Base-by-base conservation (phyloP, 768 basidiomycete species). In the Mycena indigotica region DNA sequence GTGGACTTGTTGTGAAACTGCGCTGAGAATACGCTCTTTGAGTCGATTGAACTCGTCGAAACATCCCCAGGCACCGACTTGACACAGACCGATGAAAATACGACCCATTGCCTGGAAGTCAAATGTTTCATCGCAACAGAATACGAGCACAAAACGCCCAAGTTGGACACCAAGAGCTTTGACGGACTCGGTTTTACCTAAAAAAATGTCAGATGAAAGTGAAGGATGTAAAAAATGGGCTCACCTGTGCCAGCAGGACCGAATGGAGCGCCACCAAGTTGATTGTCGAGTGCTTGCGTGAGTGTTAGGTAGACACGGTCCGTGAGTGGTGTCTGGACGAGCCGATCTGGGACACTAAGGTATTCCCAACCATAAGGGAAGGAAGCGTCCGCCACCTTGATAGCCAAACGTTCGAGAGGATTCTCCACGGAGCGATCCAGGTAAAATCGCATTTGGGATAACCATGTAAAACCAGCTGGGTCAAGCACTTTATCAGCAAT, bases 51-150 rank as follows among this genome's bases (percentile, higher is more conserved):
- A 96, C 74, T 97, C 95, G 70, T 97, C 95, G 73, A 95, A 95
- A 68, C 92, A 95, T 13, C 97, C 97, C 97, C 97, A 99, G 0
- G 97, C 97, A 28, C 97, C 97, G 30, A 98, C 97, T 79, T 97
- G 95, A 75, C 97, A 99, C 13, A 99, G 84, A 51, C 97, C 97
- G 66, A 98, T 88, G 70, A 99, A 99, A 65, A 99, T 98, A 61
- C 97, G 91, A 61, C 97, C 97, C 97, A 99, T 98, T 1, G 97
- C 97, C 71, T 98, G 95, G 80, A 98, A 98, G 73, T 99, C 97
- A 73, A 99, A 98, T 0, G 93, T 97, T 72, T 99, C 97, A 73
- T 99, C 97, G 68, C 97, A 99, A 70, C 97, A 98, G 77, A 99
- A 99, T n/a, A 99, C 97, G 48, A 99, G 81, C n/a, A 99, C 97